A percentile compares a stretch with the other conserved stretches of the same genome.
Conservation (phyloP, 75 land plant genomes). For the Gnetum montanum region DNA sequence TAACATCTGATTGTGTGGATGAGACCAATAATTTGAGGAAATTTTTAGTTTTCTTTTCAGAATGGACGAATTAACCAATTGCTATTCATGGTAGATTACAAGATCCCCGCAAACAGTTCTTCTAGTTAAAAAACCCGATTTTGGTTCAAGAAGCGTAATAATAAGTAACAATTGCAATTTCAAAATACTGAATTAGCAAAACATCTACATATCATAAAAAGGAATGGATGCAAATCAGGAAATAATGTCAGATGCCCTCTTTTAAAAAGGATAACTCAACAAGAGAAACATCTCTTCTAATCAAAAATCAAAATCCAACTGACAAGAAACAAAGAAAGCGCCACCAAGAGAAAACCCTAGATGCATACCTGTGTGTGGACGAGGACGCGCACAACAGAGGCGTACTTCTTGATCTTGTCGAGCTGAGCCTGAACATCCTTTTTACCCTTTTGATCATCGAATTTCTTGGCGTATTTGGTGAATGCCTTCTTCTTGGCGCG, state of each 20-base stretch:
- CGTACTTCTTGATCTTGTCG: slow-evolving; percentile 58
- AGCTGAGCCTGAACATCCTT: slow-evolving; percentile 57
- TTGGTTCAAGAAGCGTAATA: too few relatives aligned
- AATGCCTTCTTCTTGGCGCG: slow-evolving; percentile 52
- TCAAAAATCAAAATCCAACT: not conserved
- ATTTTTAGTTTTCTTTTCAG: too few relatives aligned
- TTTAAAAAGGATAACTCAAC: not conserved
- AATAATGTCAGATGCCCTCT: not conserved
- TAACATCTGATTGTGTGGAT: too few relatives aligned
- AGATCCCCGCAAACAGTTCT: too few relatives aligned
- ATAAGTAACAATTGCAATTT: not conserved
- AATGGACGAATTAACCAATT: too few relatives aligned
- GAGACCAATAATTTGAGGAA: too few relatives aligned
- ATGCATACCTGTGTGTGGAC: not conserved
- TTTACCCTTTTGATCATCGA: slow-evolving; percentile 63
- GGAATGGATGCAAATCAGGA: not conserved
- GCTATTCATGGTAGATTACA: too few relatives aligned
- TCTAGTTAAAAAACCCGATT: too few relatives aligned
- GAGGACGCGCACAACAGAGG: slow-evolving; percentile 32
- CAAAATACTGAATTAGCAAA: not conserved
- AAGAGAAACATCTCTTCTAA: not conserved
- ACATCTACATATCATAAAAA: not conserved
- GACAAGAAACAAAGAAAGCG: not conserved
- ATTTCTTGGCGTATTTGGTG: slow-evolving; percentile 57
- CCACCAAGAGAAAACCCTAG: not conserved